Base-by-base conservation (phyloP, 805 yeast species). In the Starmera pachycereana region DNA sequence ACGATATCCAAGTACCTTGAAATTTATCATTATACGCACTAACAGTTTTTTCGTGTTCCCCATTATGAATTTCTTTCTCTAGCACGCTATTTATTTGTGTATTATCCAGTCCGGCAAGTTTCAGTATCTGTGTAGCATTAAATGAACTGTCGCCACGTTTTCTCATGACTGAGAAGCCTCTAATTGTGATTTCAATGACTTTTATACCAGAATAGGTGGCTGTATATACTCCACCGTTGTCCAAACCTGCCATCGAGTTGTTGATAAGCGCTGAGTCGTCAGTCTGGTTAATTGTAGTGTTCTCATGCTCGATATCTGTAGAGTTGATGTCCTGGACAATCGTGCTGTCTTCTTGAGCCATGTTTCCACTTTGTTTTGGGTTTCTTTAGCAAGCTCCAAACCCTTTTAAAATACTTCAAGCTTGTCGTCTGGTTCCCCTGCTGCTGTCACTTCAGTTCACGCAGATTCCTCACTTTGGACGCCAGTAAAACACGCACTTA, bases 1-100 rank as follows among this genome's bases (percentile, higher is more conserved):
- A 61, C 1, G 92, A 90, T 27, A 84, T 79, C 92, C 92, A 84
- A 3, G 94, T 82, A 8, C 94, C 94, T 61, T 84, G 92, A 53
- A 81, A 83, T 41, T 86, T 65, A 3, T 16, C 18, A 9, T 92
- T 92, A 57, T 81, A 81, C 3, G 92, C 94, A 43, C 92, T 92
- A 57, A 82, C 90, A 38, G 83, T 76, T 56, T 83, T 83, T 54
- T 82, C 86, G 54, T 83, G 89, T 8, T 61, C 53, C 33, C 81
- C 79, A 36, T 68, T 69, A 52, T 76, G 86, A 10, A 84, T 81
- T 47, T 84, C 90, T 47, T 71, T 76, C 54, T 83, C 92, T 40
- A 84, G 62, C 34, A 82, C 72, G 53, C 80, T 76, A 5, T 90
- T 82, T 54, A 92, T 63, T 53, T 78, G 81, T 2, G 88, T 81